Percentiles rank a stretch among this genome's conserved stretches.
phyloP scores from a whole-genome alignment of 1,139 yeast species.

The Geotrichum klebahnii region DNA sequence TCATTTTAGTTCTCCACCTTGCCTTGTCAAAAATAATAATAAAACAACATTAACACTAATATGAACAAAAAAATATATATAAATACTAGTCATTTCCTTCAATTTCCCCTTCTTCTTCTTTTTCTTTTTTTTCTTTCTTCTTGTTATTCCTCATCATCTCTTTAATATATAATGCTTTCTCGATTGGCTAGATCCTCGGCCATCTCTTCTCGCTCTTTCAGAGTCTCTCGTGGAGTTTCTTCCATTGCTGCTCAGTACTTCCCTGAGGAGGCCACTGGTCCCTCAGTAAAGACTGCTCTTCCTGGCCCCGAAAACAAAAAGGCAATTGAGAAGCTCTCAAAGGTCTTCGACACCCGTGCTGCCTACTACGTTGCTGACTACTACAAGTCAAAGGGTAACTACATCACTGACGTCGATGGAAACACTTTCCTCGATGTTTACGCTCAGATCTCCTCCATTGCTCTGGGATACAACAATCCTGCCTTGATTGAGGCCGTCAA shows the following conservation, averaged over 20 bases:
- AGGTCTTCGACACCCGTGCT: slow-evolving; percentile 61
- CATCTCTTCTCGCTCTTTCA: slow-evolving; percentile 5
- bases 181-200: slow-evolving; percentile 13
- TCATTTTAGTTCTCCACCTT: too few species aligned
- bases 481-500: slow-evolving; percentile 57
- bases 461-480: slow-evolving; percentile 78
- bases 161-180: slow-evolving; percentile 11
- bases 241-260: slow-evolving; percentile 37
- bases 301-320: slow-evolving; percentile 63
- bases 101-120: background rate
- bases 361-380: slow-evolving; percentile 68
- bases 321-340: slow-evolving; percentile 47
- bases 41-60: background rate
- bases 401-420: slow-evolving; percentile 68
- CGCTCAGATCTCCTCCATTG: slow-evolving; percentile 74
- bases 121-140: background rate
- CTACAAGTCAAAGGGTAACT: slow-evolving; percentile 64
- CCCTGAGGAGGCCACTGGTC: slow-evolving; percentile 65
- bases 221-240: slow-evolving; percentile 23
- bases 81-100: background rate
- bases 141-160: background rate
- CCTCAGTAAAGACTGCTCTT: slow-evolving; percentile 50
- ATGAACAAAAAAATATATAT: background rate
- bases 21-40: too few species aligned
- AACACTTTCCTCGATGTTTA: slow-evolving; percentile 64